Conservation (phyloP, 139 green algal species). For the Micromonas commoda region DNA sequence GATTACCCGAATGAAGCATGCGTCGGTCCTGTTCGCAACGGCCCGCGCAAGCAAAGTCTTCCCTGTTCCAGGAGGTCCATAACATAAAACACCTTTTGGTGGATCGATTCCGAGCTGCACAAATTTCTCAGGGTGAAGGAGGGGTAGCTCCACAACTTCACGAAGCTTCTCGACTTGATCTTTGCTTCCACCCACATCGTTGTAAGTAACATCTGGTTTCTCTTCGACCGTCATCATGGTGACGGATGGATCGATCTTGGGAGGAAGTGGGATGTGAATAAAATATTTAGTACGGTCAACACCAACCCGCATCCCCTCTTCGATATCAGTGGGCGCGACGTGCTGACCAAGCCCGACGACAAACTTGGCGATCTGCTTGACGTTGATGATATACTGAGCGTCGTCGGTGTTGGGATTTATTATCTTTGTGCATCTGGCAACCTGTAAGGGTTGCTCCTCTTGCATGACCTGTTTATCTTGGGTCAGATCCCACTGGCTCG, state of each 20-base stretch:
- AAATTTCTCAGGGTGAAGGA: slow-evolving; percentile 98
- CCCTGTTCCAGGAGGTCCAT: slow-evolving; percentile 85
- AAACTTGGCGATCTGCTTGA: slow-evolving; percentile 99
- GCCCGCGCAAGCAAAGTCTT: slow-evolving; percentile 94
- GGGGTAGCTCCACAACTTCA: slow-evolving; percentile 90
- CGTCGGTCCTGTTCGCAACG: slow-evolving; percentile 96
- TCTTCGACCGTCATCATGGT: slow-evolving; percentile 99
- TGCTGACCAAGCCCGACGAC: slow-evolving; percentile 95
- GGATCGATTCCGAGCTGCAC: slow-evolving; percentile 94
- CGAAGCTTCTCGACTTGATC: slow-evolving; percentile 95
- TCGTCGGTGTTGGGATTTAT: slow-evolving; percentile 96
- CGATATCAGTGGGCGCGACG: slow-evolving; percentile 96
- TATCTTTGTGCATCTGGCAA: slow-evolving; percentile 99
- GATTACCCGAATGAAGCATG: slow-evolving; percentile 99
- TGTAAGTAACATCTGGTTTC: slow-evolving; percentile 96
- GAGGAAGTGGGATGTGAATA: slow-evolving; percentile 94
- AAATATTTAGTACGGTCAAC: slow-evolving; percentile 98
- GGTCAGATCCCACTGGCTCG: slow-evolving; percentile 96
- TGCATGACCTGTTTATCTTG: slow-evolving; percentile 98
- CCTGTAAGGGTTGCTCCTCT: slow-evolving; percentile 90
- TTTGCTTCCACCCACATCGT: slow-evolving; percentile 92
- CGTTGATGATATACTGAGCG: slow-evolving; percentile 99
- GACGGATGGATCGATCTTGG: slow-evolving; percentile 96
- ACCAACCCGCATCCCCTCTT: slow-evolving; percentile 97
- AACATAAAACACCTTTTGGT: slow-evolving; percentile 95